phyloP scores from a whole-genome alignment of 2,329 filamentous ascomycete genomes.

The Cladosporium sphaerospermum region DNA sequence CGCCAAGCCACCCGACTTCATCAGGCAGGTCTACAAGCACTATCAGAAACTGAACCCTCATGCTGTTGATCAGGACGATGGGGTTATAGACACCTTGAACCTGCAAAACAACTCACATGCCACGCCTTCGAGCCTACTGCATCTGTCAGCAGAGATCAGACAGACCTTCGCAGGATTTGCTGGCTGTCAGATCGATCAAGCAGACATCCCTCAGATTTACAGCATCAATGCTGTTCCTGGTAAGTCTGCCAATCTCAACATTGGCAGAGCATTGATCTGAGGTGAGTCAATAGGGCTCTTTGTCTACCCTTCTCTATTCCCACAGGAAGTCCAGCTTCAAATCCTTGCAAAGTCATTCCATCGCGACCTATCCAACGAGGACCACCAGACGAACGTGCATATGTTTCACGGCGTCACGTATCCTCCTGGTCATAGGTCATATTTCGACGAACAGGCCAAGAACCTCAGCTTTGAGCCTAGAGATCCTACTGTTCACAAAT shows the following conservation, averaged over 20 bases:
- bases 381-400: conserved; percentile 85
- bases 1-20: conserved; percentile 64
- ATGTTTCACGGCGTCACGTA: conserved; percentile 71
- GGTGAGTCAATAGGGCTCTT: conserved; percentile 54
- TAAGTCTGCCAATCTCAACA: conserved; percentile 34
- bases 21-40: conserved; percentile 69
- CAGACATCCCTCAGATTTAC: conserved; percentile 34
- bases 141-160: conserved; percentile 14
- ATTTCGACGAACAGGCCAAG: conserved; percentile 42
- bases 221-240: conserved; percentile 63
- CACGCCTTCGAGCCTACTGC: background rate
- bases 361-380: conserved; percentile 64
- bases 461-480: conserved; percentile 48
- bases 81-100: conserved; percentile 42
- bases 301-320: conserved; percentile 69
- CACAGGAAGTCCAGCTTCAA: conserved; percentile 59
- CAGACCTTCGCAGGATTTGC: conserved; percentile 18
- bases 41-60: conserved; percentile 48
- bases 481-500: conserved; percentile 66
- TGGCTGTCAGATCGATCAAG: background rate
- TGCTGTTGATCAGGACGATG: background rate
- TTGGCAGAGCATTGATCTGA: conserved; percentile 17
- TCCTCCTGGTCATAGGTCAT: conserved; percentile 41
- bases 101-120: conserved; percentile 32
- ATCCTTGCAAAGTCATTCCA: conserved; percentile 72